phyloP scores from a whole-genome alignment of 768 basidiomycete genomes.

The Russula brevipes region DNA sequence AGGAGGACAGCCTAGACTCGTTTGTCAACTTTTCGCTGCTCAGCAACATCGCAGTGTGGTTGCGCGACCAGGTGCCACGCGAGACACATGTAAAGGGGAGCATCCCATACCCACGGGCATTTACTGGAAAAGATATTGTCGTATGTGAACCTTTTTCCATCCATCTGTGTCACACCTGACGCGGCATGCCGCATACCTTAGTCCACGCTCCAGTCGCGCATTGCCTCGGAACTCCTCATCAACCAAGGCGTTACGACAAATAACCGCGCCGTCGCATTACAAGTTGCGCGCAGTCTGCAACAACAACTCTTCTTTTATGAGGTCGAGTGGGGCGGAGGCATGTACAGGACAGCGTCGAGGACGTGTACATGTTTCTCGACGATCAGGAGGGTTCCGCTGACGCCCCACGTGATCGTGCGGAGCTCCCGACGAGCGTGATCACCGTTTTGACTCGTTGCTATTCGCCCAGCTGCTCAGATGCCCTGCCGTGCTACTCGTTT shows the following conservation, averaged over 20 bases:
- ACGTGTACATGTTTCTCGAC: slow-evolving; percentile 90
- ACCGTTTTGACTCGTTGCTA: slow-evolving; percentile 90
- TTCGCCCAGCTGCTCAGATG: slow-evolving; percentile 79
- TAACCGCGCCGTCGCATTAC: slow-evolving; percentile 78
- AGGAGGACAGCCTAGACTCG: slow-evolving; percentile 54
- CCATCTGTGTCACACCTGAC: not conserved
- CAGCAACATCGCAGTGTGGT: slow-evolving; percentile 81
- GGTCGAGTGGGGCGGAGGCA: slow-evolving; percentile 87
- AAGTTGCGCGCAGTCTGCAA: slow-evolving; percentile 86
- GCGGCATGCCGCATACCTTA: slow-evolving; percentile 30
- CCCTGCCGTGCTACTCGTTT: slow-evolving; percentile 74
- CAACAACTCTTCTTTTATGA: slow-evolving; percentile 94
- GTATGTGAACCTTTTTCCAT: slow-evolving; percentile 42
- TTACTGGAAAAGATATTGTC: slow-evolving; percentile 93
- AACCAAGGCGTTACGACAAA: slow-evolving; percentile 68
- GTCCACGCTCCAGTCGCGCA: slow-evolving; percentile 85
- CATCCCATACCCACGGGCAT: slow-evolving; percentile 83
- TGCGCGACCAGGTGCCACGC: slow-evolving; percentile 86
- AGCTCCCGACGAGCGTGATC: slow-evolving; percentile 85
- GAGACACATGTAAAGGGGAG: slow-evolving; percentile 88
- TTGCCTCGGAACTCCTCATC: slow-evolving; percentile 76
- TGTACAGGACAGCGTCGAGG: slow-evolving; percentile 85
- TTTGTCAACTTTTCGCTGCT: slow-evolving; percentile 88
- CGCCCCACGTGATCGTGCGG: slow-evolving; percentile 52
- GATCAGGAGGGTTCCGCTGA: slow-evolving; percentile 67